Base-by-base conservation (phyloP, 495 filamentous ascomycete species). In the Neurospora cerealis region DNA sequence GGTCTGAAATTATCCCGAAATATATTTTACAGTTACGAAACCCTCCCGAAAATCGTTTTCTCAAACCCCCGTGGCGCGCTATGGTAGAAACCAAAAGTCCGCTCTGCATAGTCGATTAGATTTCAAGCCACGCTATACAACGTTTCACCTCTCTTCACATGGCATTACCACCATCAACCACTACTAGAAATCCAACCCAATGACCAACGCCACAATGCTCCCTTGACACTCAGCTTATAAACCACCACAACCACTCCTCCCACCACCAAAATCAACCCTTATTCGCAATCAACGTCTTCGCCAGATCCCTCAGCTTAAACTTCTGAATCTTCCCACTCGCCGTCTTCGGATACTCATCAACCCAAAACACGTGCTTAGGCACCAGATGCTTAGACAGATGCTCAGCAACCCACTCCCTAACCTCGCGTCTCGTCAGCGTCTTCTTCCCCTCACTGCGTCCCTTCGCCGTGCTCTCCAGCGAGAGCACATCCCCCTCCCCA, bases 291-390 rank as follows among this genome's bases (percentile, higher is more conserved):
- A 80, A 36, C 74, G 79, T 73, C 73, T 79, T 78, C 3, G 82
- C 85, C 75, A 80, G 46, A 44, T 94, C 91, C 80, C 87, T 88
- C 77, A 99, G 83, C 81, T 93, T 96, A 82, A 92, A 98, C 82
- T 97, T 98, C 84, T 97, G 93, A 54, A 99, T 96, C 87, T 99
- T 99, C 39, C 96, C 96, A 79, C 93, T 97, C 24, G 93, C 92
- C 28, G 96, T 99, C 86, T 97, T 98, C 9, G 96, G 96, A 77
- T 93, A 96, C 10, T 88, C 86, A 0, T 90, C 87, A 2, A 92
- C 84, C 86, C 93, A 97, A 81, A 97, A 98, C 40, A 98, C 89
- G 80, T 96, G 89, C 81, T 95, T 97, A 0, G 96, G 96, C 70
- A 93, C 93, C 87, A 85, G 85, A 85, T 98, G 95, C 77, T 87